Conservation (phyloP, 495 filamentous ascomycete species). For the Geopyxis carbonaria region DNA sequence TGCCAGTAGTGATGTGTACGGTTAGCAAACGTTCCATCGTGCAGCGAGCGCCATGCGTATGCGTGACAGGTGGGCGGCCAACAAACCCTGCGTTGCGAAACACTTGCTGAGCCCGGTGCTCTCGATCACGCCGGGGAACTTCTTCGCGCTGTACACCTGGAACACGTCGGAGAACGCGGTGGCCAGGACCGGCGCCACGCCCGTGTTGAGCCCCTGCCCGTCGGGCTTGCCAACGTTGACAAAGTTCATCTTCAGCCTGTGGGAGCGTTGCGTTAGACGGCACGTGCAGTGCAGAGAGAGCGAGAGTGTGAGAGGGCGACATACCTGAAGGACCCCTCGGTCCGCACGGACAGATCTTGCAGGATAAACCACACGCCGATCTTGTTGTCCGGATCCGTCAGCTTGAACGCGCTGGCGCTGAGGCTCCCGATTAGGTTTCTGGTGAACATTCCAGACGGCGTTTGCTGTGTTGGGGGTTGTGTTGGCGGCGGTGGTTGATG, state of each 20-base stretch:
- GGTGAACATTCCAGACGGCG: slow-evolving; percentile 80
- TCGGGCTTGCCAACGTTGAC: slow-evolving; percentile 53
- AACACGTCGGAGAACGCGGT: slow-evolving; percentile 78
- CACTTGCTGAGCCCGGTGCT: slow-evolving; percentile 83
- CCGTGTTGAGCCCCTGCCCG: slow-evolving; percentile 47
- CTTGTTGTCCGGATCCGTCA: slow-evolving; percentile 66
- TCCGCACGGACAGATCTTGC: slow-evolving; percentile 86
- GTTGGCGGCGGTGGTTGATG: slow-evolving; percentile 29
- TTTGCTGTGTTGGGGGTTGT: slow-evolving; percentile 28
- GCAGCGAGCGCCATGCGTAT: background rate
- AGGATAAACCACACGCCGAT: slow-evolving; percentile 94
- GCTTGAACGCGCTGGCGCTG: slow-evolving; percentile 72
- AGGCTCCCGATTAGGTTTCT: slow-evolving; percentile 89
- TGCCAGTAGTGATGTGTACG: slow-evolving; percentile 10
- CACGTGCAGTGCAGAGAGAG: background rate
- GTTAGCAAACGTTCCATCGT: background rate
- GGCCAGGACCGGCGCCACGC: slow-evolving; percentile 68
- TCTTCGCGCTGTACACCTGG: slow-evolving; percentile 91
- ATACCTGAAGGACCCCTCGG: slow-evolving; percentile 80
- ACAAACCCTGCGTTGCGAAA: slow-evolving; percentile 83
- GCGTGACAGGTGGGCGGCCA: background rate
- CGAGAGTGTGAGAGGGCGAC: slow-evolving; percentile 11
- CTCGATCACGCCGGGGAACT: slow-evolving; percentile 94
- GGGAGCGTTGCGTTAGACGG: background rate
- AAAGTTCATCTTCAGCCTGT: slow-evolving; percentile 58